A percentile compares a stretch with the other conserved stretches of the same genome.
Evolutionary conservation across 2,329 filamentous ascomycete genomes (phyloP).

Genomic region (Lachnellula hyalina): DNA sequence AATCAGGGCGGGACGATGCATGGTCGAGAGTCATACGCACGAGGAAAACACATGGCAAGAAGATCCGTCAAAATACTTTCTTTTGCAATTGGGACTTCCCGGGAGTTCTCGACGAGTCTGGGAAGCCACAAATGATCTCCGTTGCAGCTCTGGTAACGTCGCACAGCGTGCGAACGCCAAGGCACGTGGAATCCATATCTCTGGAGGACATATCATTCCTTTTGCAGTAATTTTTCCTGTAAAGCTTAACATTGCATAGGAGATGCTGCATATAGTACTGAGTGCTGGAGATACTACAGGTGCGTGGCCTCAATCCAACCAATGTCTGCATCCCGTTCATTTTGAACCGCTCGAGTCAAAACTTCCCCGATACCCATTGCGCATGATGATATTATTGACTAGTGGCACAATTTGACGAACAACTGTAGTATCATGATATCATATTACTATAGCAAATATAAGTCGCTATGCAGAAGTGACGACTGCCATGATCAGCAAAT

Average conservation of each 20-base stretch:
- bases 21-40: constrained; percentile 2
- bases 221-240: not conserved
- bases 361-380: not conserved
- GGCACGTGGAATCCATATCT: not conserved
- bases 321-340: not conserved
- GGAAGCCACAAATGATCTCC: not conserved
- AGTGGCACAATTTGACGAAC: not conserved
- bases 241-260: not conserved
- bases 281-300: not conserved
- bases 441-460: constrained; percentile 1
- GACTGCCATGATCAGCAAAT: not conserved
- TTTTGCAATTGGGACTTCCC: not conserved
- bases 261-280: not conserved
- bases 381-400: not conserved
- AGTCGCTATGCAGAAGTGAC: not conserved
- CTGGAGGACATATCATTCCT: not conserved
- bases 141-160: not conserved
- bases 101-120: not conserved
- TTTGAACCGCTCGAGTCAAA: not conserved
- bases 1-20: constrained; percentile 1
- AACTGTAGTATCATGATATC: constrained; percentile 1
- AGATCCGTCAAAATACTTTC: constrained; percentile 2
- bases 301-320: not conserved
- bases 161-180: not conserved
- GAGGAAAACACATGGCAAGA: constrained; percentile 13